Evolutionary conservation across 768 basidiomycete species (phyloP).

Genomic region (Candolleomyces efflorescens): DNA sequence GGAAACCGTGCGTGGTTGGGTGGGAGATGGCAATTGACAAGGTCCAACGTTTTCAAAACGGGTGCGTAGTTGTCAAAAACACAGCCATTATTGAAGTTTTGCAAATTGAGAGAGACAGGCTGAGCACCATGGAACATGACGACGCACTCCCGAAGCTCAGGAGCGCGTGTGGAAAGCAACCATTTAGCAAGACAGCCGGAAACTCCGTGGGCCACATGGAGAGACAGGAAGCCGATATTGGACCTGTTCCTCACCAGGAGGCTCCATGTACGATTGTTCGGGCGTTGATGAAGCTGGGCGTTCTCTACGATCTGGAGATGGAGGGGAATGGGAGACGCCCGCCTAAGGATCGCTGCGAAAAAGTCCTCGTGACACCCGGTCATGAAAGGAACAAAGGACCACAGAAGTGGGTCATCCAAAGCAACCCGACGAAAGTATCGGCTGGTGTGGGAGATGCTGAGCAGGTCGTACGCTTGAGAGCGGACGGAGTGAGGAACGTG

Average conservation of each 20-base stretch:
- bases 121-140: not conserved
- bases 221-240: not conserved
- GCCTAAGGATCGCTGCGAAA: not conserved
- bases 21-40: not conserved
- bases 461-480: not conserved
- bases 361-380: not conserved
- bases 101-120: not conserved
- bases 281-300: not conserved
- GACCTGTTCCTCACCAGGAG: too few species aligned
- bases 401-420: not conserved
- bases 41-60: not conserved
- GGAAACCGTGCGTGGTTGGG: not conserved
- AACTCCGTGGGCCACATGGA: not conserved
- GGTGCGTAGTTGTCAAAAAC: not conserved
- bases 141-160: not conserved
- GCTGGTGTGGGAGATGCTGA: not conserved
- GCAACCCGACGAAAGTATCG: not conserved
- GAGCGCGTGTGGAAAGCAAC: not conserved
- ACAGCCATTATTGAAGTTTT: not conserved
- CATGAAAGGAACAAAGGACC: not conserved
- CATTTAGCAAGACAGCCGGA: not conserved
- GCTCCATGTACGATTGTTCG: not conserved
- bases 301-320: not conserved
- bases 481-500: not conserved
- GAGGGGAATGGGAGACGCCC: not conserved